Conservation (phyloP, 192 early-diverging fungal genomes). For the Backusella mclennaniae region DNA sequence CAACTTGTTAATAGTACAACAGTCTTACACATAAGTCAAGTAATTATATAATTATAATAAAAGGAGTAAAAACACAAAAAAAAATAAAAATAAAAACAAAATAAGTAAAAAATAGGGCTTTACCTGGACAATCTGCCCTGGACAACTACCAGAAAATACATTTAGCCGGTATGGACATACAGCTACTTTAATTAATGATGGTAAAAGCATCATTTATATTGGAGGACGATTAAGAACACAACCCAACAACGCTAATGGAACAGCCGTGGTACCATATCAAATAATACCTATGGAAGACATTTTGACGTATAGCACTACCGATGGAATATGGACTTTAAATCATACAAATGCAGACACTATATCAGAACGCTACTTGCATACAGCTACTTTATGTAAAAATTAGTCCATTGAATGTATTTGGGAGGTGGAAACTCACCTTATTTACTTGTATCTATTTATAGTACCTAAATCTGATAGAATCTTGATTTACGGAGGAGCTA, state of each 20-base stretch:
- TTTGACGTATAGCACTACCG: background rate
- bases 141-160: background rate
- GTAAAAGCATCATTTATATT: background rate
- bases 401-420: background rate
- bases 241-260: background rate
- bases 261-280: background rate
- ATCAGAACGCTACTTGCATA: background rate
- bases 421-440: background rate
- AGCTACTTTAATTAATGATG: background rate
- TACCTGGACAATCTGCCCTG: background rate
- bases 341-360: background rate
- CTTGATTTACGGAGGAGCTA: constrained; percentile 9
- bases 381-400: constrained; percentile 2
- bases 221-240: background rate
- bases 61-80: background rate
- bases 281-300: background rate
- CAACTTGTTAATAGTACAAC: background rate
- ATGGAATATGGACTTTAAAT: background rate
- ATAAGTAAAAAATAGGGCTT: background rate
- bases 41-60: background rate
- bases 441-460: background rate
- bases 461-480: constrained; percentile 4
- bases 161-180: constrained; percentile 6
- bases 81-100: background rate
- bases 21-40: background rate